phyloP scores from a whole-genome alignment of 768 basidiomycete genomes.

The Mycena galopus region DNA sequence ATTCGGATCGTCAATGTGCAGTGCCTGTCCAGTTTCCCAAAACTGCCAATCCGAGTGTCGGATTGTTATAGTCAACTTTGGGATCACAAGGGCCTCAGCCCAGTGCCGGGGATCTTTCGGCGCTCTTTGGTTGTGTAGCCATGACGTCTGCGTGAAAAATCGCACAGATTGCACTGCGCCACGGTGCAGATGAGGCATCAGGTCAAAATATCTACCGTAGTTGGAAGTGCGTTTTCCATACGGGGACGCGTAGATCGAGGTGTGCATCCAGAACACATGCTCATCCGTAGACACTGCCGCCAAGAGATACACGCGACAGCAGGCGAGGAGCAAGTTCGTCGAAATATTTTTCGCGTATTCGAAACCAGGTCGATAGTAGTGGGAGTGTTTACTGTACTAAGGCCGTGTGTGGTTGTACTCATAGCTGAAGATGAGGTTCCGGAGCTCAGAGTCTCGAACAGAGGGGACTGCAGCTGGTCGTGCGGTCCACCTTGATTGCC shows the following conservation, averaged over 20 bases:
- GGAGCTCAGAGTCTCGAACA: constrained; percentile 39
- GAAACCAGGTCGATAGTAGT: constrained; percentile 40
- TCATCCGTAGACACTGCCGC: constrained; percentile 33
- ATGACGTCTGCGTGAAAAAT: constrained; percentile 39
- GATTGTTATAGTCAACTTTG: constrained; percentile 35
- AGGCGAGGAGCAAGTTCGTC: constrained; percentile 38
- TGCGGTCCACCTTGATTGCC: constrained; percentile 1
- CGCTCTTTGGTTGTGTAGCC: constrained; percentile 29
- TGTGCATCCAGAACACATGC: constrained; percentile 41
- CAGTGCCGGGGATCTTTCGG: not conserved
- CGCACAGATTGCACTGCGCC: constrained; percentile 34
- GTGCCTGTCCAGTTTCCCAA: constrained; percentile 36
- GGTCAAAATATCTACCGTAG: constrained; percentile 28
- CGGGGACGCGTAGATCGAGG: constrained; percentile 22
- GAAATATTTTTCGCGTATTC: constrained; percentile 25
- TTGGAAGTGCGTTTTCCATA: constrained; percentile 1
- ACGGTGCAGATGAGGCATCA: constrained; percentile 34
- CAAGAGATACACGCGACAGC: constrained; percentile 39
- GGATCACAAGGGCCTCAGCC: constrained; percentile 9
- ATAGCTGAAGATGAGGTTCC: constrained; percentile 38
- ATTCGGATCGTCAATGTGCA: constrained; percentile 21
- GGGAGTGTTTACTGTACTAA: constrained; percentile 32
- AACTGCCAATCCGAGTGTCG: constrained; percentile 44
- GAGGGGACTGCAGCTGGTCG: constrained; percentile 31
- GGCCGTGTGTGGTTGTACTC: constrained; percentile 33